Percentiles rank a stretch among this genome's conserved stretches.
Conservation (phyloP, 805 yeast genomes). For the Candida caryicola region DNA sequence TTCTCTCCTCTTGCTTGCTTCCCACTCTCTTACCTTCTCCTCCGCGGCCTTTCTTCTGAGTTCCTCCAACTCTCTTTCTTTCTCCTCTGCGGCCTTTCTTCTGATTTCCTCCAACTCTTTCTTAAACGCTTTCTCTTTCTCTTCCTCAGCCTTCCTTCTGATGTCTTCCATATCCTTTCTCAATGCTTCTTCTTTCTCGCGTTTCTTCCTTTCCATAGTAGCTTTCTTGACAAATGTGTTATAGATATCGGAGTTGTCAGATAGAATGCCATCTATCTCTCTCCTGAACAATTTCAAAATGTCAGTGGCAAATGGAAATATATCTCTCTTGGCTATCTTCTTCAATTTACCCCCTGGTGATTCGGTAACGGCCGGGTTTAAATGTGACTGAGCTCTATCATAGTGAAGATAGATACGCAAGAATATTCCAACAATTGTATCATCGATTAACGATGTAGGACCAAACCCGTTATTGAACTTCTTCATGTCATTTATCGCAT, state of each 20-base stretch:
- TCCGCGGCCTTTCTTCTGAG: not conserved
- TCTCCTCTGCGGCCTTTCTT: not conserved
- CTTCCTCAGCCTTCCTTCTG: not conserved
- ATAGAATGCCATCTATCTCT: constrained; percentile 29
- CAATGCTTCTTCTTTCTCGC: not conserved
- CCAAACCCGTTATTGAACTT: constrained; percentile 79
- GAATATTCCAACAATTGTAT: constrained; percentile 61
- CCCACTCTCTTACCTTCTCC: not conserved
- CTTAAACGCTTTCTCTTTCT: not conserved
- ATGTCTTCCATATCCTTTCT: not conserved
- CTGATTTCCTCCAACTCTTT: not conserved
- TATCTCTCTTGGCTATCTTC: constrained; percentile 40
- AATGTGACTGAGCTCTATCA: constrained; percentile 9
- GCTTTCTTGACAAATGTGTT: not conserved
- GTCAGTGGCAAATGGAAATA: constrained; percentile 40
- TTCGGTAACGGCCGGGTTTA: constrained; percentile 12
- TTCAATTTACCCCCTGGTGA: constrained; percentile 30
- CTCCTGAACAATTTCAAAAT: constrained; percentile 27
- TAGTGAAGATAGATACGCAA: constrained; percentile 43
- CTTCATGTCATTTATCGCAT: constrained; percentile 57
- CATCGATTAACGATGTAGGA: constrained; percentile 72
- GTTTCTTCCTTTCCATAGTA: not conserved
- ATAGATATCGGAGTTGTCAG: constrained; percentile 29
- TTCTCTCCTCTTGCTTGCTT: constrained; percentile 1
- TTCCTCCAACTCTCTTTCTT: not conserved